phyloP scores from a whole-genome alignment of 31 red algal genomes.

The Odonthalia washingtoniensis region DNA sequence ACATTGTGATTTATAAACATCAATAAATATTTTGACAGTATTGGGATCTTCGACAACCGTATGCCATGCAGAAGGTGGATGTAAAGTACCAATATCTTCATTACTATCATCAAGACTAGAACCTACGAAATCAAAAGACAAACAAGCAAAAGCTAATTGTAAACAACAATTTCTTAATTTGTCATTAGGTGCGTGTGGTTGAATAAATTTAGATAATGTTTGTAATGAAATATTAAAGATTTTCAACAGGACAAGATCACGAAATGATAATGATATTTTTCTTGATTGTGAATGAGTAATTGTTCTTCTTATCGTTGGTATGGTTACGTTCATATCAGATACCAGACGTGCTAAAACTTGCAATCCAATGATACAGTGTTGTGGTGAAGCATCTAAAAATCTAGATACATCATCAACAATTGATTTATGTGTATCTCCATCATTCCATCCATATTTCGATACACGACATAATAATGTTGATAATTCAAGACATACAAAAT shows the following conservation, averaged over 20 bases:
- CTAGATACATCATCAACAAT: conserved; percentile 82
- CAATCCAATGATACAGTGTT: conserved; percentile 85
- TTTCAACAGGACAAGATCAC: conserved; percentile 74
- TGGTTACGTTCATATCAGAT: conserved; percentile 78
- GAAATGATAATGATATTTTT: conserved; percentile 85
- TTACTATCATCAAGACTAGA: conserved; percentile 81
- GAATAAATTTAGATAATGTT: conserved; percentile 67
- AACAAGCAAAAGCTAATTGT: conserved; percentile 64
- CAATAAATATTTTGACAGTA: conserved; percentile 81
- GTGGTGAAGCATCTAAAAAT: conserved; percentile 87
- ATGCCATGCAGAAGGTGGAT: conserved; percentile 87
- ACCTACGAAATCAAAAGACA: conserved; percentile 92
- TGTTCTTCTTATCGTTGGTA: conserved; percentile 58
- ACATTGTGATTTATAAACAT: conserved; percentile 73
- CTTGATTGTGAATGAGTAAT: conserved; percentile 86
- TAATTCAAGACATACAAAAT: conserved; percentile 79
- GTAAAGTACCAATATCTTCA: conserved; percentile 91
- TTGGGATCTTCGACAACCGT: conserved; percentile 79
- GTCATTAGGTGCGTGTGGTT: conserved; percentile 56
- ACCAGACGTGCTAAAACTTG: conserved; percentile 74
- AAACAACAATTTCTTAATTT: conserved; percentile 60
- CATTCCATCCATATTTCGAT: conserved; percentile 85
- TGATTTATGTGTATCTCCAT: conserved; percentile 69
- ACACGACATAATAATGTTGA: conserved; percentile 80
- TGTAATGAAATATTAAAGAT: conserved; percentile 78